A percentile compares a stretch with the other conserved stretches of the same genome.
phyloP scores from a whole-genome alignment of 2,329 filamentous ascomycete genomes.

The Aureobasidium sp. region DNA sequence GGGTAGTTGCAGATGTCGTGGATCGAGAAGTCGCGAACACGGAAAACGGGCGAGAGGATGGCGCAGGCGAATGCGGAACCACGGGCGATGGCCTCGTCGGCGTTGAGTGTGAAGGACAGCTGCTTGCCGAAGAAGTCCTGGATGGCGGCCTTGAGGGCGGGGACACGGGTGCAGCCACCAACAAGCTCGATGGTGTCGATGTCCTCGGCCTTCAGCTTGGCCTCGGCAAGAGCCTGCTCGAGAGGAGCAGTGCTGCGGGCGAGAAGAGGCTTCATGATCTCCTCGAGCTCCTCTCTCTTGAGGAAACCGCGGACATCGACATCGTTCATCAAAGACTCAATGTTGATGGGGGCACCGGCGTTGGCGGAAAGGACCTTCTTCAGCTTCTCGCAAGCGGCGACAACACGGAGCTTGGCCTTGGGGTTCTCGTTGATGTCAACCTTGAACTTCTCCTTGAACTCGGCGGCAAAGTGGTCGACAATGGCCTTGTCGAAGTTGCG shows the following conservation, averaged over 20 bases:
- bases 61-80: conserved; percentile 97
- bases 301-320: conserved; percentile 83
- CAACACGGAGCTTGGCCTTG: conserved; percentile 81
- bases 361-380: conserved; percentile 99
- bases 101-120: conserved; percentile 94
- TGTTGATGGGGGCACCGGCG: conserved; percentile 84
- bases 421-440: conserved; percentile 87
- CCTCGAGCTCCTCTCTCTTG: conserved; percentile 90
- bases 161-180: conserved; percentile 90
- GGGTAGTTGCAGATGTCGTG: conserved; percentile 98
- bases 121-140: conserved; percentile 85
- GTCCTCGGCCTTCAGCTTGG: conserved; percentile 82
- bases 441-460: conserved; percentile 98
- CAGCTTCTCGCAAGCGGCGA: conserved; percentile 86
- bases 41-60: conserved; percentile 94
- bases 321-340: conserved; percentile 98
- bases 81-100: conserved; percentile 92
- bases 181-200: conserved; percentile 92
- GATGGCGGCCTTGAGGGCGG: conserved; percentile 83
- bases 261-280: conserved; percentile 78
- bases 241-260: conserved; percentile 65
- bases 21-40: conserved; percentile 93
- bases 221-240: conserved; percentile 89
- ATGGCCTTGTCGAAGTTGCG: conserved; percentile 95
- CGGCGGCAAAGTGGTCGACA: conserved; percentile 87